Conservation (phyloP, 257 asterid genomes). For the Jaltomata sinuosa region DNA sequence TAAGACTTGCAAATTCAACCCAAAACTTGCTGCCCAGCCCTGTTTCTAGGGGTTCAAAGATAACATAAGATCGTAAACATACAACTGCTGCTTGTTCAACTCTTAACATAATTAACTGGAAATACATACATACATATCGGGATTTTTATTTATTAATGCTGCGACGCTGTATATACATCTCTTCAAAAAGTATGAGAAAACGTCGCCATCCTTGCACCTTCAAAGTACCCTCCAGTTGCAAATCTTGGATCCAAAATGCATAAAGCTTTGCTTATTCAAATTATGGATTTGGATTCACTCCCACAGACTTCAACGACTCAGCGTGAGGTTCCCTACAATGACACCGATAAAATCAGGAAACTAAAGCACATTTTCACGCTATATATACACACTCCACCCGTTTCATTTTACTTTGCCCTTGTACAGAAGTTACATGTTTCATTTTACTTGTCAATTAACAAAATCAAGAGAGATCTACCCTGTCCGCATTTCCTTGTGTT, state of each 20-base stretch:
- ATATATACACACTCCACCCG: too few relatives aligned
- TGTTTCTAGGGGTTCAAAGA: background rate
- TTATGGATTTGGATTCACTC: slow-evolving; percentile 18
- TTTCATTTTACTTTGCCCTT: too few relatives aligned
- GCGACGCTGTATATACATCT: background rate
- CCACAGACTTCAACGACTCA: slow-evolving; percentile 15
- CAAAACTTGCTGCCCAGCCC: background rate
- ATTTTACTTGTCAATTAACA: too few relatives aligned
- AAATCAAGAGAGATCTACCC: too few relatives aligned
- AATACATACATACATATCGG: background rate
- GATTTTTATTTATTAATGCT: background rate
- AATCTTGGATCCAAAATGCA: background rate
- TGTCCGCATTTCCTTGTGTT: too few relatives aligned
- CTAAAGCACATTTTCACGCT: too few relatives aligned
- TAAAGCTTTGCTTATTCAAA: background rate
- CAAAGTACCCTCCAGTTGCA: background rate
- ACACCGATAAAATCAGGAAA: background rate
- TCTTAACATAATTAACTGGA: background rate
- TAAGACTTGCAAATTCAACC: background rate
- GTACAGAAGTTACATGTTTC: too few relatives aligned
- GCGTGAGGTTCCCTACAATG: slow-evolving; percentile 7
- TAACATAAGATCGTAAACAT: background rate
- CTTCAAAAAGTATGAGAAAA: background rate
- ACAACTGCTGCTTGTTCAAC: background rate
- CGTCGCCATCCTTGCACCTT: background rate